Conservation (phyloP, 805 yeast genomes). For the Sugiyamaella valdiviana region DNA sequence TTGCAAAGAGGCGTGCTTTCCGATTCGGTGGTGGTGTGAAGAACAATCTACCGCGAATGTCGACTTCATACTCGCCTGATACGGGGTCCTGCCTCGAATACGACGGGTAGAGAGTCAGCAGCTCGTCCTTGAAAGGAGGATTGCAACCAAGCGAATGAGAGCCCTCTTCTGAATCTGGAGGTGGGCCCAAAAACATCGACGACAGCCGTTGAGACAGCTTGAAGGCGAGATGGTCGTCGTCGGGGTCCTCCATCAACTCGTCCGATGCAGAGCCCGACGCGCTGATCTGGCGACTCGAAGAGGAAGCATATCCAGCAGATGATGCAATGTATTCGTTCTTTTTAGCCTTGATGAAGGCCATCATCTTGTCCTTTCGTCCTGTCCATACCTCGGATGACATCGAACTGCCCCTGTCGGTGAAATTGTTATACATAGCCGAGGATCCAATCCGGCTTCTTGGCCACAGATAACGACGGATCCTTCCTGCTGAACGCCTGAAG, state of each 20-base stretch:
- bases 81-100: constrained; percentile 38
- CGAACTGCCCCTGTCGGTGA: not conserved
- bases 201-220: not conserved
- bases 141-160: constrained; percentile 4
- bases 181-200: not conserved
- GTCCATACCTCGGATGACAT: not conserved
- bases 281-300: not conserved
- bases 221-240: constrained; percentile 7
- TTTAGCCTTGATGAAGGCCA: constrained; percentile 17
- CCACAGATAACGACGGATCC: not conserved
- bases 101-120: constrained; percentile 55
- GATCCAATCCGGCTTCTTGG: not conserved
- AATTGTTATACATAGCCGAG: not conserved
- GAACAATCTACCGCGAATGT: constrained; percentile 64
- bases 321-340: not conserved
- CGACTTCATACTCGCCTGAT: constrained; percentile 43
- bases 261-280: not conserved
- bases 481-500: not conserved
- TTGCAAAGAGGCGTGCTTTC: constrained; percentile 61
- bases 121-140: constrained; percentile 41
- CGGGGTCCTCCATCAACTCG: constrained; percentile 4
- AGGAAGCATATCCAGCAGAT: not conserved
- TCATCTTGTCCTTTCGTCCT: constrained; percentile 12
- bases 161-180: not conserved
- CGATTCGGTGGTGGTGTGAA: constrained; percentile 66